These are phyloP conservation scores for Chrysoporthe deuterocubensis DNA, from an alignment of 2,329 filamentous ascomycete genomes.

Conservation along the genomic window DNA sequence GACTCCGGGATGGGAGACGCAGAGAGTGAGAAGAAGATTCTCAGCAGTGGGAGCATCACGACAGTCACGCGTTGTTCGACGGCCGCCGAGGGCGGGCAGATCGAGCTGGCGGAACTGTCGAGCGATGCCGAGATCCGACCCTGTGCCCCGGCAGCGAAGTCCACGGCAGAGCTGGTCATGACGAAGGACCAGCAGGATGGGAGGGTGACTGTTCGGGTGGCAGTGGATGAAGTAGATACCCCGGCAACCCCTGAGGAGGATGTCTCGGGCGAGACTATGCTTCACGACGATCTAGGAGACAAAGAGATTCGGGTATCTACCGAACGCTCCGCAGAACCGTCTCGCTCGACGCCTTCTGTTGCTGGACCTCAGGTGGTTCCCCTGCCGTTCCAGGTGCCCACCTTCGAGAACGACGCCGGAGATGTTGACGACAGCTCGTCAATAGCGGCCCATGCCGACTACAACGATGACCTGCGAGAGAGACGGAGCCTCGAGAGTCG, in stretches of 20 bases:
- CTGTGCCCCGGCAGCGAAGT: conserved; percentile 35
- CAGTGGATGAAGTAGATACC: conserved; percentile 51
- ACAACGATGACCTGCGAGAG: conserved; percentile 51
- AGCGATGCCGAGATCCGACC: conserved; percentile 35
- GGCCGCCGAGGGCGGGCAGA: conserved; percentile 47
- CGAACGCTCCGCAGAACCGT: conserved; percentile 34
- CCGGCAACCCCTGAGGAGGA: conserved; percentile 33
- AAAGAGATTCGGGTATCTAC: conserved; percentile 37
- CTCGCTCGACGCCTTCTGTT: conserved; percentile 41
- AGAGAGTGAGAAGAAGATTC: conserved; percentile 49
- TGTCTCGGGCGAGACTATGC: conserved; percentile 37
- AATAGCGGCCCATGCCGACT: conserved; percentile 70
- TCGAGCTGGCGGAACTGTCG: conserved; percentile 60
- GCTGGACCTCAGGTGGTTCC: conserved; percentile 62
- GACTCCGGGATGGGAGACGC: conserved; percentile 58
- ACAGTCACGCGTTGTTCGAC: conserved; percentile 43
- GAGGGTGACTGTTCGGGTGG: conserved; percentile 58
- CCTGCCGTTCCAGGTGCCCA: conserved; percentile 66
- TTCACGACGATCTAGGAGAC: conserved; percentile 34
- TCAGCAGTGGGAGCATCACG: conserved; percentile 41
- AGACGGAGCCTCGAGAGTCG: conserved; percentile 33
- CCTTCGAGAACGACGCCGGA: conserved; percentile 33
- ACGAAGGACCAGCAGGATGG: conserved; percentile 48
- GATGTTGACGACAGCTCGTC: conserved; percentile 65
- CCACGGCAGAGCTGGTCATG: conserved; percentile 47